phyloP scores from a whole-genome alignment of 352 stramenopile species.

The Pythium dissimile region DNA sequence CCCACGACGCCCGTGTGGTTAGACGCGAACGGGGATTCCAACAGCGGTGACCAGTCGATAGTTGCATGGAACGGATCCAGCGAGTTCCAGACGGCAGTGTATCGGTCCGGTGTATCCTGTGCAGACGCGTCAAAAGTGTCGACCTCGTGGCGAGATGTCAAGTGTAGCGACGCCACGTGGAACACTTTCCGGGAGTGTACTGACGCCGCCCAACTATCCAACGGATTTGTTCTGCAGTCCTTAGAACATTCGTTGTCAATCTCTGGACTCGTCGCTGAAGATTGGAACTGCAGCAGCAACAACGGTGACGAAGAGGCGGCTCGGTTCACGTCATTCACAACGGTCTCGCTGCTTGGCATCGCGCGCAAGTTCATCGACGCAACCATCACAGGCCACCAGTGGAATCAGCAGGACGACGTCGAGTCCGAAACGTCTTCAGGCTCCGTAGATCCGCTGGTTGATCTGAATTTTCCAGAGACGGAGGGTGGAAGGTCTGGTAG shows the following conservation, averaged over 20 bases:
- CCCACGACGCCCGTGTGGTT: not conserved
- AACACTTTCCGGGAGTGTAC: not conserved
- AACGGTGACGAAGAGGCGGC: not conserved
- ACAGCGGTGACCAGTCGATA: not conserved
- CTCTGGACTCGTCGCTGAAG: not conserved
- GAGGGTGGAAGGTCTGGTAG: too few species aligned
- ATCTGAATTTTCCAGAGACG: too few species aligned
- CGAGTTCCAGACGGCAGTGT: not conserved
- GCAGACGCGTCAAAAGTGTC: not conserved
- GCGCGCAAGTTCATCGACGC: slow-evolving; percentile 18
- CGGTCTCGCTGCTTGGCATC: slow-evolving; percentile 5
- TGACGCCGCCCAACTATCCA: not conserved
- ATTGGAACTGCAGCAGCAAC: not conserved
- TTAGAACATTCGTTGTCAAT: not conserved
- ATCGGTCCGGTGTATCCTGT: too few species aligned
- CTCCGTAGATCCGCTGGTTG: not conserved
- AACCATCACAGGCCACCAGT: not conserved
- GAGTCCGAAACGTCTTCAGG: not conserved
- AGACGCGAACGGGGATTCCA: not conserved
- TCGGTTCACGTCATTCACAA: not conserved
- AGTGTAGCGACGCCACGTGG: slow-evolving; percentile 9
- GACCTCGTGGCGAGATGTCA: not conserved
- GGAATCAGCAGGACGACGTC: not conserved
- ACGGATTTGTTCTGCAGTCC: not conserved
- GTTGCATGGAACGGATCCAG: not conserved